Conservation (phyloP, 179 eudicot genomes). For the Amaranthus tricolor region DNA sequence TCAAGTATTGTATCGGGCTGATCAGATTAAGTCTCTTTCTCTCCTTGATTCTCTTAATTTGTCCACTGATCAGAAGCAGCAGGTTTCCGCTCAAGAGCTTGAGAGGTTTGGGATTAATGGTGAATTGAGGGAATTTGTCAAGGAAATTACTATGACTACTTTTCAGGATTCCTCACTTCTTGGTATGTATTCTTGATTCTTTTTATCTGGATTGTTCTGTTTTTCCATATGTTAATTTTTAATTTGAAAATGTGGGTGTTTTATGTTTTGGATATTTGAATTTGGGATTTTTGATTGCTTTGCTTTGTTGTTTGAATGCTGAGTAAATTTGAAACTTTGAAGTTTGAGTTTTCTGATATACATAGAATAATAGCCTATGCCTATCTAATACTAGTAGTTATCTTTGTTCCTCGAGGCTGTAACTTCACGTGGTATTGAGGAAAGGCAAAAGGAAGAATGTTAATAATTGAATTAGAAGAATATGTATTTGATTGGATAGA, state of each 20-base stretch:
- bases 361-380: too few species aligned
- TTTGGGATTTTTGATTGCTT: slow-evolving; percentile 3
- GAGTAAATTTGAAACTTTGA: background rate
- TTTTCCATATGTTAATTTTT: background rate
- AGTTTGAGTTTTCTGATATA: background rate
- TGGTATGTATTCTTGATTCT: slow-evolving; percentile 36
- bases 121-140: slow-evolving; percentile 80
- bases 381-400: background rate
- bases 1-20: too few species aligned
- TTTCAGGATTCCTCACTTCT: slow-evolving; percentile 76
- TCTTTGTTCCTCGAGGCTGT: background rate
- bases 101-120: slow-evolving; percentile 68
- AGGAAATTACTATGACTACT: slow-evolving; percentile 58
- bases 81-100: slow-evolving; percentile 44
- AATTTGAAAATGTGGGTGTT: background rate
- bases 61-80: background rate
- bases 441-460: background rate
- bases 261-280: background rate
- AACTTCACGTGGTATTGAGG: background rate
- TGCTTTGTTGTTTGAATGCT: background rate
- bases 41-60: background rate
- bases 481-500: background rate
- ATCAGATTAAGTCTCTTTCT: too few species aligned
- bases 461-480: background rate
- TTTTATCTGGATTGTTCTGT: background rate